phyloP scores from a whole-genome alignment of 2,329 filamentous ascomycete species.

The Sphaerulina musiva region DNA sequence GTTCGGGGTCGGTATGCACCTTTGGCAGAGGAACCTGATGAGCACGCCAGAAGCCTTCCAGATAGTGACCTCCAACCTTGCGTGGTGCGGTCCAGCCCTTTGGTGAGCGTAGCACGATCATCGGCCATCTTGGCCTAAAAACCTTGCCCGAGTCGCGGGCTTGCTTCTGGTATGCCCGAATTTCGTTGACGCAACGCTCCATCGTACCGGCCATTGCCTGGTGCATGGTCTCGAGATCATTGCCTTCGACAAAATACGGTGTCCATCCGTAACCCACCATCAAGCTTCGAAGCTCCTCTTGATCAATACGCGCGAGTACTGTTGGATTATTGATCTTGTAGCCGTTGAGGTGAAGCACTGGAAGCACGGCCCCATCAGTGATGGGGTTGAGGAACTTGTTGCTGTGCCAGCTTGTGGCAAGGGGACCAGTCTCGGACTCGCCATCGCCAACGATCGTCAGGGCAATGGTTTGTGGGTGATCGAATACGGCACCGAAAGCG shows the following conservation, averaged over 20 bases:
- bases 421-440: conserved; percentile 72
- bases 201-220: conserved; percentile 74
- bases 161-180: conserved; percentile 62
- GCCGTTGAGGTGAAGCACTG: conserved; percentile 71
- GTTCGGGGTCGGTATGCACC: conserved; percentile 55
- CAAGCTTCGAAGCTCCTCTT: conserved; percentile 63
- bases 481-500: conserved; percentile 70
- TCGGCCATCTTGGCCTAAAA: conserved; percentile 67
- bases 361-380: conserved; percentile 68
- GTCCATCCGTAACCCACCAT: conserved; percentile 72
- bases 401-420: conserved; percentile 75
- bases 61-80: conserved; percentile 62
- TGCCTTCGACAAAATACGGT: conserved; percentile 73
- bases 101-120: conserved; percentile 69
- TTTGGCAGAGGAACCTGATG: conserved; percentile 73
- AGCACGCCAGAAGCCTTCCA: conserved; percentile 71
- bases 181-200: conserved; percentile 65
- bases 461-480: conserved; percentile 67
- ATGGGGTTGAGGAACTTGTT: conserved; percentile 77
- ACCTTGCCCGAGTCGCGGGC: conserved; percentile 63
- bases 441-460: conserved; percentile 75
- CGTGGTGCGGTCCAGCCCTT: conserved; percentile 76
- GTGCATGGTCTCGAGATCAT: conserved; percentile 67
- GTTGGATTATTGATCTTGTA: conserved; percentile 84
- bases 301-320: conserved; percentile 64